Conservation (phyloP, 2,329 filamentous ascomycete species). For the Fusarium staphyleae region DNA sequence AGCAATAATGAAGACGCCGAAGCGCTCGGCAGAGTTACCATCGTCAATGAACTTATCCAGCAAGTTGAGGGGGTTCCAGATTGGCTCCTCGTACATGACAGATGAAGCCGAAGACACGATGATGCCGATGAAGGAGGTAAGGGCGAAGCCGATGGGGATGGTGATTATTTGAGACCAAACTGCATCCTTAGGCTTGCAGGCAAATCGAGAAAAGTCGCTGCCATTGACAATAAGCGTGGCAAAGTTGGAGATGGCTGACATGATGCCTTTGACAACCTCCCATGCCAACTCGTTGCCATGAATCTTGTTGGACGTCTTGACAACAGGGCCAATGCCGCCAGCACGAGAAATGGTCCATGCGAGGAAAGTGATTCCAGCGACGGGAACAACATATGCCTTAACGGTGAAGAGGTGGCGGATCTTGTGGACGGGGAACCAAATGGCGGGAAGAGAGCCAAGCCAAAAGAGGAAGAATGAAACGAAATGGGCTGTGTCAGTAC, state of each 20-base stretch:
- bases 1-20: conserved; percentile 78
- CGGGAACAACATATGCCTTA: conserved; percentile 84
- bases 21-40: conserved; percentile 71
- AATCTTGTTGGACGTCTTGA: conserved; percentile 69
- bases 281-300: conserved; percentile 77
- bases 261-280: conserved; percentile 84
- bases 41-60: conserved; percentile 73
- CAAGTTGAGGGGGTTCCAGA: conserved; percentile 77
- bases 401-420: conserved; percentile 90
- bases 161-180: conserved; percentile 81
- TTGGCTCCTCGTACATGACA: conserved; percentile 69
- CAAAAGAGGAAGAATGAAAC: conserved; percentile 89
- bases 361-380: conserved; percentile 84
- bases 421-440: conserved; percentile 90
- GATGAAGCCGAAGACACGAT: conserved; percentile 76
- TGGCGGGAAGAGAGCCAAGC: conserved; percentile 78
- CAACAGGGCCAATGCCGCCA: conserved; percentile 82
- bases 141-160: conserved; percentile 73
- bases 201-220: conserved; percentile 87
- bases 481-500: conserved; percentile 78
- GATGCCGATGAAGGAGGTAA: conserved; percentile 87
- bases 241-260: conserved; percentile 91
- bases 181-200: conserved; percentile 75
- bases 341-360: conserved; percentile 86
- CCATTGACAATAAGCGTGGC: conserved; percentile 85